phyloP scores from a whole-genome alignment of 371 early-diverging fungal genomes.

The Mucor plumbeus region DNA sequence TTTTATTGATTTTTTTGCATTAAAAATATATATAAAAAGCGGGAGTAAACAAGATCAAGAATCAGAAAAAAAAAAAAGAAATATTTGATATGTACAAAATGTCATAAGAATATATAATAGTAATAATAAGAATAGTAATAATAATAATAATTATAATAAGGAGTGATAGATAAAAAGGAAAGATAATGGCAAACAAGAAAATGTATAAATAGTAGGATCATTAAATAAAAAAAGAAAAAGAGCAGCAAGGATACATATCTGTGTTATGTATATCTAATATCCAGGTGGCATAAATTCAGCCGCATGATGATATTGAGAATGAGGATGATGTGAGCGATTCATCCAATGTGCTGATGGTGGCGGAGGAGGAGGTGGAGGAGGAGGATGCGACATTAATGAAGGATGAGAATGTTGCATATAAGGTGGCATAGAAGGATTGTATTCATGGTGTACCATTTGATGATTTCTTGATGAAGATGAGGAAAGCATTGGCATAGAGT shows the following conservation, averaged over 20 bases:
- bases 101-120: neutral
- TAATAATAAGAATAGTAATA: neutral
- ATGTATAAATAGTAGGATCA: neutral
- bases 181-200: neutral
- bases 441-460: slow-evolving; percentile 7
- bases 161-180: neutral
- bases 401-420: slow-evolving; percentile 21
- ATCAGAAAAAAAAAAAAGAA: neutral
- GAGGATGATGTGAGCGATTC: neutral
- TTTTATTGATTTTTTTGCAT: neutral
- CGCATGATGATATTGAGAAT: neutral
- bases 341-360: slow-evolving; percentile 13
- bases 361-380: slow-evolving; percentile 11
- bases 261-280: slow-evolving; percentile 1
- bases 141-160: neutral
- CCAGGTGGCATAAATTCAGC: slow-evolving; percentile 19
- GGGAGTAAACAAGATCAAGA: neutral
- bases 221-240: neutral
- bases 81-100: slow-evolving; percentile 9
- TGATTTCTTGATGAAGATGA: neutral
- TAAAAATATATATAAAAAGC: neutral
- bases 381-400: slow-evolving; percentile 6
- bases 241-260: neutral
- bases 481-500: neutral
- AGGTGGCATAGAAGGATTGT: slow-evolving; percentile 18